Base-by-base conservation (phyloP, 768 basidiomycete genomes). In the Krasilnikovozyma curviuscula region DNA sequence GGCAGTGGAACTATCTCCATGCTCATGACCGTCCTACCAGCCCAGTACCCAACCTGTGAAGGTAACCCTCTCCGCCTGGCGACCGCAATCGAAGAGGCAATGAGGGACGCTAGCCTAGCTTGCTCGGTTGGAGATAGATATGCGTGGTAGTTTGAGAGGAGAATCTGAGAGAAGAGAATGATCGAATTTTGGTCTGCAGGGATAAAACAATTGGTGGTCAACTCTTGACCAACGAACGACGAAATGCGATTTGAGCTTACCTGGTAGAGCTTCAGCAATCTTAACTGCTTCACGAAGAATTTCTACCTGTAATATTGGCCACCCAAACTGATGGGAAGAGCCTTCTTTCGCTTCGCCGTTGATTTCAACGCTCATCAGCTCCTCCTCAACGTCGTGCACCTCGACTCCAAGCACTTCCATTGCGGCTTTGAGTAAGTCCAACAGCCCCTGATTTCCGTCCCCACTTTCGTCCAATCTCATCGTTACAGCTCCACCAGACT, bases 261-360 rank as follows among this genome's bases (percentile, higher is more conserved):
- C 86, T 48, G 91, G 86, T 21, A 98, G 67, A 13, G 84, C 77
- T 63, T 95, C 85, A 1, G 85, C 83, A 3, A 97, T 77, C 0
- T 81, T 78, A 19, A 95, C 78, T 1, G 86, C 84, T 61, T 97
- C 93, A 31, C 85, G 74, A 19, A 95, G 71, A n/a, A 89, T 76
- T 21, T 85, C 86, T 16, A 95, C 75, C 67, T 93, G 91, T 33
- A 98, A 68, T 61, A 88, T 84, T 3, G 88, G 80, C 91, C 91
- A 97, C 4, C 93, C 93, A 60, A 77, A 83, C 5, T 25, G 30
- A 53, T 77, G 75, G 23, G 66, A 12, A 33, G 27, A 40, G 10
- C 18, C 35, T 23, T 37, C 37, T 13, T 31, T 32, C 18, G 25
- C 40, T 13, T 23, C 38, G 33, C 31, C 39, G 14, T 9, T 41